These are phyloP conservation scores for Paulownia fortunei DNA, from an alignment of 257 asterid species.

Conservation along the genomic window DNA sequence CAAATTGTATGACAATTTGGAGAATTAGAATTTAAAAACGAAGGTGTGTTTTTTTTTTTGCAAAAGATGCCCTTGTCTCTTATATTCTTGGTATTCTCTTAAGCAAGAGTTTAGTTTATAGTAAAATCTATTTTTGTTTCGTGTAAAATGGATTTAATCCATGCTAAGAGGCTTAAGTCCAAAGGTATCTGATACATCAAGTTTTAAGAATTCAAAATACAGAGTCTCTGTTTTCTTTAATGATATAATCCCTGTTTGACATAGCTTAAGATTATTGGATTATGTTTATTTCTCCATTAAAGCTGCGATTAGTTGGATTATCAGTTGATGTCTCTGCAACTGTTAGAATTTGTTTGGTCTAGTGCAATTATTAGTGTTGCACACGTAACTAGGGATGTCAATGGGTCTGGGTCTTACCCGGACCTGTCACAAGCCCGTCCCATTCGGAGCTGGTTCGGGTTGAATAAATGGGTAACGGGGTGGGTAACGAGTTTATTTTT, in stretches of 20 bases:
- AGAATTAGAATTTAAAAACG: not conserved
- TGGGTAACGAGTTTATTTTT: no score
- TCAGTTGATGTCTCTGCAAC: not conserved
- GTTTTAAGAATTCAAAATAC: not conserved
- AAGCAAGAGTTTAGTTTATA: not conserved
- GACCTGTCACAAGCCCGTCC: no score
- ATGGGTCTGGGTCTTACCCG: no score
- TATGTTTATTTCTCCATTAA: not conserved
- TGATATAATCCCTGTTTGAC: not conserved
- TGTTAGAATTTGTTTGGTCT: not conserved
- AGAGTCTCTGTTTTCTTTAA: not conserved
- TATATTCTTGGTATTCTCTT: not conserved
- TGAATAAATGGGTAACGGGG: no score
- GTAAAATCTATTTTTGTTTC: not conserved
- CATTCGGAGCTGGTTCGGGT: no score
- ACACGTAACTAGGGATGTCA: no score
- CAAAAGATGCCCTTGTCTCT: not conserved
- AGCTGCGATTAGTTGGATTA: not conserved
- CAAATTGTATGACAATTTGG: constrained; percentile 2
- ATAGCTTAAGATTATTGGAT: not conserved
- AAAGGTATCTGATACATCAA: not conserved
- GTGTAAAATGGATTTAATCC: not conserved
- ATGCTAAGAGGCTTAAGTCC: not conserved
- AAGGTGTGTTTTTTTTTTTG: not conserved
- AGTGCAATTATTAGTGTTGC: not conserved